Evolutionary conservation across 1,139 yeast genomes (phyloP).

Genomic region (Arxiozyma bovina): DNA sequence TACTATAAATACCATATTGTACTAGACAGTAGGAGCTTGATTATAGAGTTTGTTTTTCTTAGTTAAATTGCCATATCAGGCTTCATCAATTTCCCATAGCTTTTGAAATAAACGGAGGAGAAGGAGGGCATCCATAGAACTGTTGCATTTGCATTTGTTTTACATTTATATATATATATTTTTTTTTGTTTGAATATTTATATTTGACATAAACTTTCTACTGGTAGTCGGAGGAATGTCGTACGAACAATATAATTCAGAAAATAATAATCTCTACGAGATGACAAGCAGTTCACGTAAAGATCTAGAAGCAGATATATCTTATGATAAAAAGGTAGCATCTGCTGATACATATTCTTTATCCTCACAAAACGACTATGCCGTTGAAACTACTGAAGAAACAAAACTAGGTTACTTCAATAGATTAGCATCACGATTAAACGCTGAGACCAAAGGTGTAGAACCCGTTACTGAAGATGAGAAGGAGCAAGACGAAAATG

Average conservation of each 20-base stretch:
- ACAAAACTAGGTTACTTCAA: conserved; percentile 25
- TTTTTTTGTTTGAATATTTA: too few species aligned
- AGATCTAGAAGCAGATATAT: conserved; percentile 1
- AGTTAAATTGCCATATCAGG: too few species aligned
- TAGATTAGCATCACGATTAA: conserved; percentile 31
- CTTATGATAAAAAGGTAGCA: conserved; percentile 1
- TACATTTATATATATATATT: too few species aligned
- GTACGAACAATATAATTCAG: conserved; percentile 1
- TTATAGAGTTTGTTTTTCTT: not conserved
- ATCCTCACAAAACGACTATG: conserved; percentile 3
- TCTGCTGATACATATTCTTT: not conserved
- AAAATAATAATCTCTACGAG: conserved; percentile 4
- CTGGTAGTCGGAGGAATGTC: not conserved
- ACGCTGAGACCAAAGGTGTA: conserved; percentile 43
- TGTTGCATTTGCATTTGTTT: not conserved
- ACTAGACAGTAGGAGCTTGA: too few species aligned
- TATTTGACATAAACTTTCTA: not conserved
- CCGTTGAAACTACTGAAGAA: conserved; percentile 7
- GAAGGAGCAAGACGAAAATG: conserved; percentile 45
- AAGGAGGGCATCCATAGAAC: not conserved
- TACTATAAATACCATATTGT: not conserved
- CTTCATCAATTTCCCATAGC: not conserved
- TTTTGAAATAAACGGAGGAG: not conserved
- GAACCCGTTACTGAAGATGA: conserved; percentile 41
- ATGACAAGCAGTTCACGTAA: not conserved